Percentiles rank a stretch among this genome's conserved stretches.
Conservation (phyloP, 192 early-diverging fungal genomes). For the Backusella mclennaniae region DNA sequence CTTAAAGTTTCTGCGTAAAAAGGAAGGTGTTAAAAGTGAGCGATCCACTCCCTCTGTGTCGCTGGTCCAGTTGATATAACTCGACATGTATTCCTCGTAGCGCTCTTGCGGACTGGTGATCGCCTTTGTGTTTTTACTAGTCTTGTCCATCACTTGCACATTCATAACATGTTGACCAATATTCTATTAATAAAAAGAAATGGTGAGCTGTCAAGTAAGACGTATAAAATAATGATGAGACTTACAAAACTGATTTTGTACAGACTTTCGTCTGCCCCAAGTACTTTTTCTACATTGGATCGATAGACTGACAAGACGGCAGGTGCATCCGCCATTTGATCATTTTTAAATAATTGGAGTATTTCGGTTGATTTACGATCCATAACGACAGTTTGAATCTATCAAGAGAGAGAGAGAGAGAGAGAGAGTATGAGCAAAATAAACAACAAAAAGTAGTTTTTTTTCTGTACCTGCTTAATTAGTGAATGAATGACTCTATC, state of each 20-base stretch:
- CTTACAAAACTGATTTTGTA: slow-evolving; percentile 38
- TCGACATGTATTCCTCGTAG: slow-evolving; percentile 33
- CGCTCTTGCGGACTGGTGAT: background rate
- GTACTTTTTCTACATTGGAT: slow-evolving; percentile 21
- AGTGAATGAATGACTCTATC: slow-evolving; percentile 82
- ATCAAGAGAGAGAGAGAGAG: background rate
- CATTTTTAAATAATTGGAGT: slow-evolving; percentile 63
- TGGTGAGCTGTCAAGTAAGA: background rate
- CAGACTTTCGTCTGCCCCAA: slow-evolving; percentile 32
- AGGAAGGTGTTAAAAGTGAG: slow-evolving; percentile 11
- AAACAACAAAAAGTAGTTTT: background rate
- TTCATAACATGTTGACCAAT: background rate
- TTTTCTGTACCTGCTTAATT: slow-evolving; percentile 65
- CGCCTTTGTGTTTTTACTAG: background rate
- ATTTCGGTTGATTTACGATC: slow-evolving; percentile 67
- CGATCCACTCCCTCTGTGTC: slow-evolving; percentile 24
- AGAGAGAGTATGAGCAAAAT: background rate
- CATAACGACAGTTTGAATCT: slow-evolving; percentile 43
- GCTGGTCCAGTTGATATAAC: slow-evolving; percentile 32
- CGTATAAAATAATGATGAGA: background rate
- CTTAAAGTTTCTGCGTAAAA: slow-evolving; percentile 21
- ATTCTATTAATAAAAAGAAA: slow-evolving; percentile 7
- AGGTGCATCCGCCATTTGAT: slow-evolving; percentile 37
- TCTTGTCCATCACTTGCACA: slow-evolving; percentile 26
- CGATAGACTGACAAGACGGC: slow-evolving; percentile 21